Conservation (phyloP, 257 asterid species). For the Nicotiana tabacum region DNA sequence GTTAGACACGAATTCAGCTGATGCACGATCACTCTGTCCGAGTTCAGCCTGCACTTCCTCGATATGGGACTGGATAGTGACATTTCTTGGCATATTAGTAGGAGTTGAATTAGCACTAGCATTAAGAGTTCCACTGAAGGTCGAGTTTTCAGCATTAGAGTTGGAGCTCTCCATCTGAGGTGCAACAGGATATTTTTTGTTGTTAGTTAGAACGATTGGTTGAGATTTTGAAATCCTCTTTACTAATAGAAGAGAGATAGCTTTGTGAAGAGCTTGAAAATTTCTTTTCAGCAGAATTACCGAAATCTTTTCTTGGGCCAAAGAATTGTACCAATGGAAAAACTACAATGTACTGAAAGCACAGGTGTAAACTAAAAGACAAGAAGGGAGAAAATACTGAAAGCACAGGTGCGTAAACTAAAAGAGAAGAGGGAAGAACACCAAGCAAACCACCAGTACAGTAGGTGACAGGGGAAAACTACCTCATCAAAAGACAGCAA, state of each 20-base stretch:
- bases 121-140: not conserved
- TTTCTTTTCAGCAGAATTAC: not conserved
- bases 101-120: not conserved
- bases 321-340: not conserved
- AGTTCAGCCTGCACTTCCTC: not conserved
- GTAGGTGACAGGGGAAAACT: not conserved
- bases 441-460: not conserved
- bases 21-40: not conserved
- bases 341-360: not conserved
- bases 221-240: not conserved
- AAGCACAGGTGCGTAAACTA: not conserved
- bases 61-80: not conserved
- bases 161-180: not conserved
- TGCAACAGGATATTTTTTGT: not conserved
- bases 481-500: not conserved
- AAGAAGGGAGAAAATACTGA: not conserved
- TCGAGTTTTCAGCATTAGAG: not conserved
- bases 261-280: not conserved
- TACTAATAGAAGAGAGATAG: not conserved
- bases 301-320: not conserved
- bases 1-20: not conserved
- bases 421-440: not conserved
- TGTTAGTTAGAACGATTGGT: not conserved
- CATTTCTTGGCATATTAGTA: not conserved
- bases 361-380: not conserved